A percentile compares a stretch with the other conserved stretches of the same genome.
Conservation (phyloP, 78 protist genomes). For the Dictyostelium citrinum region DNA sequence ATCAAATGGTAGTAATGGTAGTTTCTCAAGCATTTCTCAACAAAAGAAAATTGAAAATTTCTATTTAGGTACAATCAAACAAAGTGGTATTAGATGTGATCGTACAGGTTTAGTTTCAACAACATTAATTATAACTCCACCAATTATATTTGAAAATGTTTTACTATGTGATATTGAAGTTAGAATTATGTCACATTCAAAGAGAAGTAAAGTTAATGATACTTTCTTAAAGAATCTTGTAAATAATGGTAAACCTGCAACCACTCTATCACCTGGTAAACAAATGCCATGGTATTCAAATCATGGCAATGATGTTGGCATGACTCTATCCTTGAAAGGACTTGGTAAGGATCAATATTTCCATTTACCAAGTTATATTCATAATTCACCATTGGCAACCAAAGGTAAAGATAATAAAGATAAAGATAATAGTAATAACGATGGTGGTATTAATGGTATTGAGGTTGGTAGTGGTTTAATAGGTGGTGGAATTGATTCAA, state of each 20-base stretch:
- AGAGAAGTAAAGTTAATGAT: conserved; percentile 8
- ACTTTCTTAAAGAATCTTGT: neutral
- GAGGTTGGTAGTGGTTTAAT: neutral
- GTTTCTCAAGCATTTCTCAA: neutral
- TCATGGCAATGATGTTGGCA: conserved; percentile 28
- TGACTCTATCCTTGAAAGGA: neutral
- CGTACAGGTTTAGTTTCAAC: conserved; percentile 39
- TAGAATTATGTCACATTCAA: neutral
- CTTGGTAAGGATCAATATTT: conserved; percentile 45
- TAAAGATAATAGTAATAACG: neutral
- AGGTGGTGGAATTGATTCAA: neutral
- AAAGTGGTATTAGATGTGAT: conserved; percentile 51
- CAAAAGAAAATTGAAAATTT: neutral
- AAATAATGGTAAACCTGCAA: neutral
- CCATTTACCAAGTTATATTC: neutral
- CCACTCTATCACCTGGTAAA: neutral
- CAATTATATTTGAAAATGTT: conserved; percentile 50
- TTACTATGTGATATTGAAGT: conserved; percentile 44
- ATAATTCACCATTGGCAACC: conserved; percentile 10
- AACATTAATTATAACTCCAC: conserved; percentile 45
- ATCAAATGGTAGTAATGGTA: neutral
- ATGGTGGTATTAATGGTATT: neutral
- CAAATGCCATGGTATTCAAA: conserved; percentile 52
- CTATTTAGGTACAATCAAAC: conserved; percentile 18
- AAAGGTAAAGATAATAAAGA: neutral